Base-by-base conservation (phyloP, 2,329 filamentous ascomycete species). In the Aureobasidium mangrovei region DNA sequence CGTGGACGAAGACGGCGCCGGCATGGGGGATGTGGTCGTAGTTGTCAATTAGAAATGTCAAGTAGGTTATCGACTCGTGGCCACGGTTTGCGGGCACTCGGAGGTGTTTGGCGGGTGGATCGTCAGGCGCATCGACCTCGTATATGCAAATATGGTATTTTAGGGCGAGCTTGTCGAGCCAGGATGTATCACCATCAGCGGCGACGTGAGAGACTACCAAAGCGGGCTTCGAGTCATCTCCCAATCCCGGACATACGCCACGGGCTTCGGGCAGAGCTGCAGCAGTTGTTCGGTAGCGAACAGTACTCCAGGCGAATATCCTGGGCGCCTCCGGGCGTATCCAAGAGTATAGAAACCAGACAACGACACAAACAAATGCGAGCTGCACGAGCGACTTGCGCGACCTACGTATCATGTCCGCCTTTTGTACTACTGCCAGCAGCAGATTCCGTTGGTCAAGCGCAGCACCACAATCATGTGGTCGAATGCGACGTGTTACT, bases 31-130 rank as follows among this genome's bases (percentile, higher is more conserved):
- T 73, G 8, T 69, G 60, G 59, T 81, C 72, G 65, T 83, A 83
- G 62, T 79, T 76, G 64, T 82, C 78, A 62, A 80, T 74, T 57
- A 83, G 72, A 66, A 79, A 83, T 12, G 76, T 79, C 41, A 81
- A 71, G 62, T 83, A 83, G 5, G 80, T 73, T 68, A 81, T 77
- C 33, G 78, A 79, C 67, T 84, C 81, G 60, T 81, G 77, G 35
- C 80, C 81, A 61, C 79, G 79, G 60, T 77, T 77, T 27, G 63
- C 64, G 1, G 73, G 73, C 8, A 76, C 71, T 0, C 65, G 72
- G 26, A 74, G 61, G 28, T 59, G 53, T 4, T 71, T 70, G 7
- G 42, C 48, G 39, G 58, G 52, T 1, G 60, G 58, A 55, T 72
- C 47, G 7, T 29, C 29, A 24, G 9, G 68, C 68, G 61, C 67